Evolutionary conservation across 1,139 yeast genomes (phyloP).

Genomic region (Starmera stellimalicola): DNA sequence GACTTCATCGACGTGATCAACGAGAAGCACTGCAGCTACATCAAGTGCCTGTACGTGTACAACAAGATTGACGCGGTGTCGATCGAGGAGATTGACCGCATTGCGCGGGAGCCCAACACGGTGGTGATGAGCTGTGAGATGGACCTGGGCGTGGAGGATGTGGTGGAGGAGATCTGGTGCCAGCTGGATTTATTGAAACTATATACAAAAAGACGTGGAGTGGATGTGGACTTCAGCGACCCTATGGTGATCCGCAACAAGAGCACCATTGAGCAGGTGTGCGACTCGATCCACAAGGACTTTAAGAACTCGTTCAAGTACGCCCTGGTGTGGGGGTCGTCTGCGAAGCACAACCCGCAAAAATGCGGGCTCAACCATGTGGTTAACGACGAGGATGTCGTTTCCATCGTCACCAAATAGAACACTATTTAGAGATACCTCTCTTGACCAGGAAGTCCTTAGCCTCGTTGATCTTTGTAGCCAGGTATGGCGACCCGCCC

Average conservation of each 20-base stretch:
- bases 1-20: conserved; percentile 91
- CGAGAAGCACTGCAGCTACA: conserved; percentile 77
- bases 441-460: conserved; percentile 87
- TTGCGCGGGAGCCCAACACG: conserved; percentile 87
- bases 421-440: conserved; percentile 30
- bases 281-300: conserved; percentile 89
- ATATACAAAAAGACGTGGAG: conserved; percentile 83
- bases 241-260: conserved; percentile 85
- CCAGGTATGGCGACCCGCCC: conserved; percentile 92
- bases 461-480: conserved; percentile 96
- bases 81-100: conserved; percentile 83
- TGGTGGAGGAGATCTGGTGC: conserved; percentile 89
- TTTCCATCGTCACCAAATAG: conserved; percentile 72
- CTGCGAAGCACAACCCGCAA: conserved; percentile 93
- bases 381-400: conserved; percentile 90
- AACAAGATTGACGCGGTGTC: conserved; percentile 95
- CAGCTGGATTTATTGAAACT: conserved; percentile 71
- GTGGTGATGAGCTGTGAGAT: conserved; percentile 89
- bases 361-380: conserved; percentile 84
- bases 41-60: conserved; percentile 87
- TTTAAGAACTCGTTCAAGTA: conserved; percentile 87
- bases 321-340: conserved; percentile 94
- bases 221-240: conserved; percentile 69
- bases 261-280: conserved; percentile 75
- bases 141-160: conserved; percentile 78